Percentiles rank a stretch among this genome's conserved stretches.
Conservation (phyloP, 306 rosid genomes). For the Cucumis hystrix region DNA sequence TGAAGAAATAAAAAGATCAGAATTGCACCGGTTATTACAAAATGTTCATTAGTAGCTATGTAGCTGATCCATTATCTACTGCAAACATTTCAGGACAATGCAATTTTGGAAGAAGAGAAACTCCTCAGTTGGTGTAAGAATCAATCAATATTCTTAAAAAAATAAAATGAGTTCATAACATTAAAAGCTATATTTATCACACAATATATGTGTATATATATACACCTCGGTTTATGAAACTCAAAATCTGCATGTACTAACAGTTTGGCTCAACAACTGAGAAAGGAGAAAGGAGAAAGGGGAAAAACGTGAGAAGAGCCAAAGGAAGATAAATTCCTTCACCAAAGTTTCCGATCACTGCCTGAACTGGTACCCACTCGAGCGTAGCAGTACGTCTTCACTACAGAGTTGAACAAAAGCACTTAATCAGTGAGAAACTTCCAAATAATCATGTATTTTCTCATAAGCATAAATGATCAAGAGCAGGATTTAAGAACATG, state of each 20-base stretch:
- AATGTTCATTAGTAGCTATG: background rate
- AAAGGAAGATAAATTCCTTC: background rate
- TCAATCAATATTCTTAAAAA: background rate
- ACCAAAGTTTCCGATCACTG: background rate
- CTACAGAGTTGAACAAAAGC: background rate
- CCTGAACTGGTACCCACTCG: background rate
- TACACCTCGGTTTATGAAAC: too few species aligned
- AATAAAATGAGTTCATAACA: too few species aligned
- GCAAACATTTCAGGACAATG: background rate
- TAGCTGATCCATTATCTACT: background rate
- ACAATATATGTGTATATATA: too few species aligned
- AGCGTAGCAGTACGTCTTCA: background rate
- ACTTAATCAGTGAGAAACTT: background rate
- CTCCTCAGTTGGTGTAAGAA: background rate
- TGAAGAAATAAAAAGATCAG: background rate
- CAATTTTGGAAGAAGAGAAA: background rate
- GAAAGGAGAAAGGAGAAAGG: background rate
- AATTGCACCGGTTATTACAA: background rate
- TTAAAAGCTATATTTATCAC: too few species aligned
- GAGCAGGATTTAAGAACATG: background rate
- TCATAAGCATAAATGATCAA: background rate
- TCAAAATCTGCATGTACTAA: background rate
- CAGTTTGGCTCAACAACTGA: background rate
- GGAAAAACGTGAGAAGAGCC: background rate
- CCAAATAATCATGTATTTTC: background rate